Evolutionary conservation across 257 asterid species (phyloP).

Genomic region (Plantago ovata): DNA sequence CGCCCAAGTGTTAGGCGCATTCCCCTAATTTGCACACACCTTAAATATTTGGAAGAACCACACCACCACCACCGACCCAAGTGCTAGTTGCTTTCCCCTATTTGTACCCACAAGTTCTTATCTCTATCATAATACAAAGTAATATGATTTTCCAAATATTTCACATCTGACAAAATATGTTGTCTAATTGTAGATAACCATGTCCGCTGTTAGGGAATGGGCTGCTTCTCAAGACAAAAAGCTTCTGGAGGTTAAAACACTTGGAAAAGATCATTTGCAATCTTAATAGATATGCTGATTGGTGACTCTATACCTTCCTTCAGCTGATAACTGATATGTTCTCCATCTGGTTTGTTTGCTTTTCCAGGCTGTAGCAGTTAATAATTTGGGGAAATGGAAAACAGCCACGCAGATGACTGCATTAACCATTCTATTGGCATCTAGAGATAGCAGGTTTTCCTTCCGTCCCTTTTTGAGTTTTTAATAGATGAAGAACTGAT

Average conservation of each 20-base stretch:
- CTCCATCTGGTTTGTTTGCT: background rate
- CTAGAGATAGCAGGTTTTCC: constrained; percentile 79
- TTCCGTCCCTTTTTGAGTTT: constrained; percentile 11
- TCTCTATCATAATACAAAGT: too few relatives aligned
- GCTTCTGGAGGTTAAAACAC: constrained; percentile 68
- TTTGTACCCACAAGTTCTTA: too few relatives aligned
- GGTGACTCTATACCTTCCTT: constrained; percentile 8
- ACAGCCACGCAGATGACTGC: constrained; percentile 96
- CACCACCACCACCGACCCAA: too few relatives aligned
- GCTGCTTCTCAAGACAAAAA: constrained; percentile 90
- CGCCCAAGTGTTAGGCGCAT: too few relatives aligned
- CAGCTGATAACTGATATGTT: constrained; percentile 2
- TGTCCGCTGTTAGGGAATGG: constrained; percentile 99
- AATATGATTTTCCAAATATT: too few relatives aligned
- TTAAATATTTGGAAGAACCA: too few relatives aligned
- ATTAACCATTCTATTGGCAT: constrained; percentile 74
- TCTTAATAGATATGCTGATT: background rate
- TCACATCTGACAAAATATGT: constrained; percentile 11
- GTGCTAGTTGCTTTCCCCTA: too few relatives aligned
- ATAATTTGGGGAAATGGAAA: constrained; percentile 94
- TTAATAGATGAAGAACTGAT: constrained; percentile 1
- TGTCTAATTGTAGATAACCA: constrained; percentile 65
- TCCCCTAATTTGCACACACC: too few relatives aligned
- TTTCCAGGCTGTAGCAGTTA: constrained; percentile 93
- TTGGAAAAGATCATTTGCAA: constrained; percentile 12